Evolutionary conservation across 371 early-diverging fungal genomes (phyloP).

Genomic region (Circinella minor): DNA sequence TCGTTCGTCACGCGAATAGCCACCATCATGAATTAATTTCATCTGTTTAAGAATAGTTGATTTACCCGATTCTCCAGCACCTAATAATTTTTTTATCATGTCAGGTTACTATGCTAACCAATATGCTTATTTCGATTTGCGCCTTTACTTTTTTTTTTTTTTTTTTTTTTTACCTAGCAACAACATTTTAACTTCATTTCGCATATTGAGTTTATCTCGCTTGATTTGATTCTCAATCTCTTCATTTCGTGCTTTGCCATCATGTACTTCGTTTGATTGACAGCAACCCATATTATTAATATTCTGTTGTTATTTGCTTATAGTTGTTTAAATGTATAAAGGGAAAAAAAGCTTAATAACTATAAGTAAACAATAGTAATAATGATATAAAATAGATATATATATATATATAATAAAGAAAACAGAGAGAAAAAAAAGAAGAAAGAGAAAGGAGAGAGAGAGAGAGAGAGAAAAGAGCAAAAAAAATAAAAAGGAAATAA

Average conservation of each 20-base stretch:
- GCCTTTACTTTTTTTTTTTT: no score
- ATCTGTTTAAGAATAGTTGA: constrained; percentile 97
- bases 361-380: neutral
- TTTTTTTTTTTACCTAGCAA: constrained; percentile 73
- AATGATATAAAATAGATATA: neutral
- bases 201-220: constrained; percentile 75
- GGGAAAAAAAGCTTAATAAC: no score
- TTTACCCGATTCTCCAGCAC: constrained; percentile 98
- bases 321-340: neutral
- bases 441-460: neutral
- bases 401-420: neutral
- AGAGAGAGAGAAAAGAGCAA: neutral
- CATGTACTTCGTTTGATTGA: constrained; percentile 81
- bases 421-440: neutral
- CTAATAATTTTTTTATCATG: constrained; percentile 39
- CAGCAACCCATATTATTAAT: constrained; percentile 88
- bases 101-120: no score
- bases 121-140: no score
- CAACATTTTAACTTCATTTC: constrained; percentile 95
- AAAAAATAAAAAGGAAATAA: no score
- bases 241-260: constrained; percentile 79
- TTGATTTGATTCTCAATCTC: constrained; percentile 91
- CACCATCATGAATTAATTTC: constrained; percentile 95
- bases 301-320: neutral
- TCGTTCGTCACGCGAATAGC: constrained; percentile 87